A percentile compares a stretch with the other conserved stretches of the same genome.
Evolutionary conservation across 257 asterid genomes (phyloP).

Genomic region (Coffea canephora): DNA sequence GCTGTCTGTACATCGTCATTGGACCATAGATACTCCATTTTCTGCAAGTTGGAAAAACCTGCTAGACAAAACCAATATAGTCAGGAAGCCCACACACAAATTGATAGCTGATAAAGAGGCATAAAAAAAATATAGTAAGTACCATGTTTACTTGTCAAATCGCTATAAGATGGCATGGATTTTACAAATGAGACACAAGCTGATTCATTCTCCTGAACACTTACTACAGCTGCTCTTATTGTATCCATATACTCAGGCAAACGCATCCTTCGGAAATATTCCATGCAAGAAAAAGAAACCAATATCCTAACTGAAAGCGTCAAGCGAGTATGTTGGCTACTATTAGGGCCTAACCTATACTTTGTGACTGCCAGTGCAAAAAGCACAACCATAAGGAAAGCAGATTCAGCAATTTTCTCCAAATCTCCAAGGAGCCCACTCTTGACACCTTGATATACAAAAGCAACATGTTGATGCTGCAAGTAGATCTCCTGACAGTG

Average conservation of each 20-base stretch:
- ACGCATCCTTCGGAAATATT: constrained; percentile 86
- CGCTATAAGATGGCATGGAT: constrained; percentile 76
- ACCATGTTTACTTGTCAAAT: constrained; percentile 65
- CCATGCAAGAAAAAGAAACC: constrained; percentile 90
- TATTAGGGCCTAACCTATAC: constrained; percentile 47
- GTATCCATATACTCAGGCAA: constrained; percentile 94
- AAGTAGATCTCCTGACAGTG: constrained; percentile 66
- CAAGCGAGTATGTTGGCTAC: constrained; percentile 41
- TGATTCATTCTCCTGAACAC: constrained; percentile 79
- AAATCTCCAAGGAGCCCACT: constrained; percentile 47
- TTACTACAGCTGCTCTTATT: constrained; percentile 70
- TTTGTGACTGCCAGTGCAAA: constrained; percentile 79
- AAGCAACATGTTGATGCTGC: constrained; percentile 58
- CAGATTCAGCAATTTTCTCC: constrained; percentile 87
- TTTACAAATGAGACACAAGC: constrained; percentile 70
- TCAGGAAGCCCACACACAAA: constrained; percentile 14
- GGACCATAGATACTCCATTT: constrained; percentile 56
- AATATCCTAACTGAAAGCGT: constrained; percentile 62
- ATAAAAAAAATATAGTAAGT: constrained; percentile 20
- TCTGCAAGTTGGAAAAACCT: constrained; percentile 43
- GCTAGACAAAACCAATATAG: constrained; percentile 22
- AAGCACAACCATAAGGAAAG: constrained; percentile 93
- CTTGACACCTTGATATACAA: constrained; percentile 50
- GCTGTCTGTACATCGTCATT: constrained; percentile 91
- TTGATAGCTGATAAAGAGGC: constrained; percentile 13